Conservation (phyloP, 1,284 basidiomycete species). For the Fomitiporia mediterranea region DNA sequence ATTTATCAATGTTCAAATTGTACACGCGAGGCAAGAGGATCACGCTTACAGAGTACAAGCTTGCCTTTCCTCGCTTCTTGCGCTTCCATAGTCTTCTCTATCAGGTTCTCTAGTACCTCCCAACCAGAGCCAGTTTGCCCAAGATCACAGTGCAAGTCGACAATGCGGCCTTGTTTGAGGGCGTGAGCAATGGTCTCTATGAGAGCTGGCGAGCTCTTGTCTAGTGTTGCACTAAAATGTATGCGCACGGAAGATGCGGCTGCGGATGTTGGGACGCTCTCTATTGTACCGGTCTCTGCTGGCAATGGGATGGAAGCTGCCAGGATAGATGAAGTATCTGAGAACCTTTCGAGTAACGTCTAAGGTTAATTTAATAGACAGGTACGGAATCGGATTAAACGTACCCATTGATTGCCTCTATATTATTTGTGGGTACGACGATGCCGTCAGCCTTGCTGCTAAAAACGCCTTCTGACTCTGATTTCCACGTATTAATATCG, state of each 20-base stretch:
- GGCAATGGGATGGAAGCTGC: conserved; percentile 54
- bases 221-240: conserved; percentile 55
- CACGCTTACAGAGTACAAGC: conserved; percentile 69
- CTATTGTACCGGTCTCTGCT: conserved; percentile 41
- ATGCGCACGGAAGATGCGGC: conserved; percentile 39
- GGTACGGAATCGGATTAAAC: conserved; percentile 4
- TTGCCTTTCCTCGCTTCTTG: conserved; percentile 35
- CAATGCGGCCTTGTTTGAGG: conserved; percentile 50
- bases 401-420: conserved; percentile 23
- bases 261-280: conserved; percentile 36
- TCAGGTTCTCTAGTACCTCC: conserved; percentile 71
- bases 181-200: conserved; percentile 59
- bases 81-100: conserved; percentile 55
- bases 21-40: conserved; percentile 17
- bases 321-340: conserved; percentile 42
- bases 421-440: conserved; percentile 45
- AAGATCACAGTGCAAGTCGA: conserved; percentile 56
- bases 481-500: conserved; percentile 44
- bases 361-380: not conserved
- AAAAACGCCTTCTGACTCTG: conserved; percentile 43
- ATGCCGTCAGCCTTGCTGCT: conserved; percentile 44
- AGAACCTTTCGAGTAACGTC: not conserved
- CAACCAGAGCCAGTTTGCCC: conserved; percentile 49
- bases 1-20: not conserved
- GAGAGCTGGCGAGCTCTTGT: conserved; percentile 40